Base-by-base conservation (phyloP, 805 yeast genomes). In the Tetrapisispora phaffii region DNA sequence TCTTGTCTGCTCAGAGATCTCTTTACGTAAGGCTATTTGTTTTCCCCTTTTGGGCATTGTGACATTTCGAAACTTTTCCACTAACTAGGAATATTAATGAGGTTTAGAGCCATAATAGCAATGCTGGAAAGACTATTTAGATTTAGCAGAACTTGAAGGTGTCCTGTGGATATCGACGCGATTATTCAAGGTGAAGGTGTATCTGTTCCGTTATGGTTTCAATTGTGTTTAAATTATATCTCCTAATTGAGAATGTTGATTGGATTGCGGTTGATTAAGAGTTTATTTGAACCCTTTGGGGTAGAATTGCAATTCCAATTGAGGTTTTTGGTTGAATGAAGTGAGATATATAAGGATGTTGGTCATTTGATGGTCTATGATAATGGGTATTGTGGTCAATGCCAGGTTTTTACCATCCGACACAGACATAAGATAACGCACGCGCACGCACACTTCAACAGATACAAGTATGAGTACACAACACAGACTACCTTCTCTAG, bases 401-500 rank as follows among this genome's bases (percentile, higher is more conserved):
- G n/a, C n/a, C n/a, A n/a, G n/a, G n/a, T n/a, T n/a, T n/a, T n/a
- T n/a, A n/a, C n/a, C n/a, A n/a, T n/a, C n/a, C 28, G 28, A 10
- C 10, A 10, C 12, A 33, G 31, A 28, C 13, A 10, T 28, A 12
- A 10, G 13, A 12, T 12, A 10, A 28, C 6, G 13, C 31, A 7
- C 7, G 13, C 19, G 20, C 5, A n/a, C 10, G 16, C 10, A 16
- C 20, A 33, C 5, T 33, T 15, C 20, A 10, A 33, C 19, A 33
- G n/a, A 33, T n/a, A n/a, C n/a, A 10, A 36, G 7, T 24, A 28
- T 38, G 41, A 20, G 12, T 10, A 28, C 34, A 13, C 34, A 32
- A 32, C 42, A 32, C 16, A 17, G 20, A 35, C 20, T 41, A 28
- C 44, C 44, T 19, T 41, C 44, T 15, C 21, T 41, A 16, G 39